phyloP scores from a whole-genome alignment of 768 basidiomycete species.

The Phlebiopsis flavidoalba region DNA sequence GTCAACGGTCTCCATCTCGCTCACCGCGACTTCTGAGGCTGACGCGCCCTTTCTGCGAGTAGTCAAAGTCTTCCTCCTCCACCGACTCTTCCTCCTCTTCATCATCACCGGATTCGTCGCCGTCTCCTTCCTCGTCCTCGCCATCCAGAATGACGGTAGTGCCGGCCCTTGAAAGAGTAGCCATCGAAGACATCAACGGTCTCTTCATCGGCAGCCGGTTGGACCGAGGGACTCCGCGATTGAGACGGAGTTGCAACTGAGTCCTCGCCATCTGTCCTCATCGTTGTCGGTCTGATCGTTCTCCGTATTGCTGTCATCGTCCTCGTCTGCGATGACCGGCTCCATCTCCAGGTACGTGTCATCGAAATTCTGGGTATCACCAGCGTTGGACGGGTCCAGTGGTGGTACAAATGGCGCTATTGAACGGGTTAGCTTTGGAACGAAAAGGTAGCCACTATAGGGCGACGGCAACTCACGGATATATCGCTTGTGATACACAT shows the following conservation, averaged over 20 bases:
- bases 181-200: constrained; percentile 84
- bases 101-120: constrained; percentile 32
- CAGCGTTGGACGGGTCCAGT: constrained; percentile 86
- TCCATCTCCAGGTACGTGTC: constrained; percentile 96
- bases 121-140: constrained; percentile 56
- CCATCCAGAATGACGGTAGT: constrained; percentile 76
- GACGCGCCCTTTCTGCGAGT: neutral
- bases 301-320: constrained; percentile 27
- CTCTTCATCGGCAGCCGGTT: constrained; percentile 46
- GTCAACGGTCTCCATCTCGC: constrained; percentile 31
- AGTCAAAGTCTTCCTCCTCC: neutral
- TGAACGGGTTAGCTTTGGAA: constrained; percentile 11
- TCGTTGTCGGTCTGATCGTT: constrained; percentile 50
- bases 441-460: neutral
- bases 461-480: constrained; percentile 58
- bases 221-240: constrained; percentile 71
- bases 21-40: constrained; percentile 6
- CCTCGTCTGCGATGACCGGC: constrained; percentile 79
- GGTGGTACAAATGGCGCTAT: constrained; percentile 90
- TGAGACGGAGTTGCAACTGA: constrained; percentile 76
- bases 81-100: constrained; percentile 37
- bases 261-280: constrained; percentile 68
- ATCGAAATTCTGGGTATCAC: constrained; percentile 97
- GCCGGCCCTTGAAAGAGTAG: constrained; percentile 87
- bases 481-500: constrained; percentile 92